phyloP scores from a whole-genome alignment of 306 rosid species.

The Canavalia ensiformis region DNA sequence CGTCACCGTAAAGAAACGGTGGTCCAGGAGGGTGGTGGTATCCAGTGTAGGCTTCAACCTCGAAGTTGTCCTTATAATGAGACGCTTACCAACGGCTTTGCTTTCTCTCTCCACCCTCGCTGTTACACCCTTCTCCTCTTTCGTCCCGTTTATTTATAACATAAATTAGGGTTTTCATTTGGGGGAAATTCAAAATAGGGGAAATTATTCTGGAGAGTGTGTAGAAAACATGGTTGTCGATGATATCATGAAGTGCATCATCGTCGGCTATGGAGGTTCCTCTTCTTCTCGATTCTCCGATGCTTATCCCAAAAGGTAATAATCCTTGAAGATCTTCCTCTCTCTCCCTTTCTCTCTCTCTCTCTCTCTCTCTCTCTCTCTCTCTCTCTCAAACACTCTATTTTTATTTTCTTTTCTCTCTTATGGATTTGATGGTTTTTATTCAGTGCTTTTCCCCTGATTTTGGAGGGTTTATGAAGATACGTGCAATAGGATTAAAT shows the following conservation, averaged over 20 bases:
- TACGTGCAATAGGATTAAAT: conserved; percentile 59
- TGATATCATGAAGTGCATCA: conserved; percentile 72
- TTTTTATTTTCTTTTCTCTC: neutral
- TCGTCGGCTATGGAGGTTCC: conserved; percentile 65
- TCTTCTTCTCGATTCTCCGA: conserved; percentile 73
- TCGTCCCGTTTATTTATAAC: neutral
- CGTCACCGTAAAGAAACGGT: conserved; percentile 70
- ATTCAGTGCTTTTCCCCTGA: conserved; percentile 71
- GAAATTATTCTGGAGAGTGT: conserved; percentile 22
- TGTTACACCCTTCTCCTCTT: too few relatives aligned
- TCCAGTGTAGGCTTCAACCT: conserved; percentile 68
- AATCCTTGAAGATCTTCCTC: conserved; percentile 59
- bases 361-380: conserved; percentile 49
- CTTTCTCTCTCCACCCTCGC: conserved; percentile 46
- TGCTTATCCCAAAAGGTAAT: conserved; percentile 85
- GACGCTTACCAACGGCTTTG: conserved; percentile 33
- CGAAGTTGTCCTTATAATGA: conserved; percentile 55
- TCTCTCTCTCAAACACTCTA: neutral
- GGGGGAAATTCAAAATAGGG: conserved; percentile 9
- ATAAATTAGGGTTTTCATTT: conserved; percentile 39
- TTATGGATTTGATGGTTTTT: conserved; percentile 69
- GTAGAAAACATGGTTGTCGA: conserved; percentile 66
- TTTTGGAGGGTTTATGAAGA: conserved; percentile 65
- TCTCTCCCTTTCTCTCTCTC: conserved; percentile 38
- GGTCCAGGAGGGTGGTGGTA: conserved; percentile 51